A percentile compares a stretch with the other conserved stretches of the same genome.
These are phyloP conservation scores for Cytospora piceicola DNA, from an alignment of 2,329 filamentous ascomycete species.

Conservation along the genomic window DNA sequence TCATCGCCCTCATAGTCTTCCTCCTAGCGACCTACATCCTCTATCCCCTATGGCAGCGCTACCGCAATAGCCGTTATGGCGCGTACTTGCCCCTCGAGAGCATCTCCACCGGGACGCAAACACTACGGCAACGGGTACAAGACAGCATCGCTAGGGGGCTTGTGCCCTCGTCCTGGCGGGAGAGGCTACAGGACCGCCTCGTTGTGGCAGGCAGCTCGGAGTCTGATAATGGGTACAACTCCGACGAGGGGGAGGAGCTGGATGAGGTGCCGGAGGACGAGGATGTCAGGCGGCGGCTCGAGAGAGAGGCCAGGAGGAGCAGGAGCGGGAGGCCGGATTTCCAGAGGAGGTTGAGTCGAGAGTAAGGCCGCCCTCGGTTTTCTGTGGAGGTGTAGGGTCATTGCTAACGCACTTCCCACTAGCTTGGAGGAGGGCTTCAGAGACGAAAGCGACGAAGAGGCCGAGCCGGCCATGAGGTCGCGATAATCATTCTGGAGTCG, in stretches of 20 bases:
- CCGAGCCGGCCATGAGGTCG: slow-evolving; percentile 23
- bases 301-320: slow-evolving; percentile 32
- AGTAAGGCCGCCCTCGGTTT: slow-evolving; percentile 52
- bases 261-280: slow-evolving; percentile 60
- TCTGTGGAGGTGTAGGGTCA: not conserved
- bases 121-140: slow-evolving; percentile 57
- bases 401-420: slow-evolving; percentile 28
- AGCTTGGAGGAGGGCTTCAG: slow-evolving; percentile 73
- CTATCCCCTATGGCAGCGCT: slow-evolving; percentile 70
- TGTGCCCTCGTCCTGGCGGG: slow-evolving; percentile 54
- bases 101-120: slow-evolving; percentile 60
- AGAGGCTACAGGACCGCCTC: slow-evolving; percentile 44
- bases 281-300: slow-evolving; percentile 45
- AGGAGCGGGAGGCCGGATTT: slow-evolving; percentile 45
- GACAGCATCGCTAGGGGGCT: slow-evolving; percentile 45
- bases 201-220: slow-evolving; percentile 44
- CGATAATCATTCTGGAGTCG: slow-evolving; percentile 20
- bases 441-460: slow-evolving; percentile 71
- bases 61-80: slow-evolving; percentile 67
- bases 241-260: slow-evolving; percentile 72
- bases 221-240: slow-evolving; percentile 58
- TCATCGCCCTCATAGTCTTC: slow-evolving; percentile 72
- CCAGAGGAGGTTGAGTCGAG: slow-evolving; percentile 71
- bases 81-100: slow-evolving; percentile 73
- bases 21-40: slow-evolving; percentile 67